A percentile compares a stretch with the other conserved stretches of the same genome.
These are phyloP conservation scores for Dendrostoma leiphaemia DNA, from an alignment of 2,329 filamentous ascomycete genomes.

Conservation along the genomic window DNA sequence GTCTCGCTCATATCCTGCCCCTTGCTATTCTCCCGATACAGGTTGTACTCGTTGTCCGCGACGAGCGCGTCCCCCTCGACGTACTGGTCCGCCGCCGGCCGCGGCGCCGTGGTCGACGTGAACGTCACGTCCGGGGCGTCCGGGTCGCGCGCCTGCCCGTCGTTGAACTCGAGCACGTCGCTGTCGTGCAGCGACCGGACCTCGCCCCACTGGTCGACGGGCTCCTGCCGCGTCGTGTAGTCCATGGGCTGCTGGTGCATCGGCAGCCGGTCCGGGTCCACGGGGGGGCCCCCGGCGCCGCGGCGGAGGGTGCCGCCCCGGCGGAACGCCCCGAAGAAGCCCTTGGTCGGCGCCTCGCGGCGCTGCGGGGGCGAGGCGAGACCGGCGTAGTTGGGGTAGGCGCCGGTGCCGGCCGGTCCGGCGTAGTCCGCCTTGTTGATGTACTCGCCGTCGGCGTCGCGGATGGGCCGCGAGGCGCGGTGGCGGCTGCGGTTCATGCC, in stretches of 20 bases:
- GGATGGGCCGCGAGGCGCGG: conserved; percentile 9
- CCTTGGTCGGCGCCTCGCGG: conserved; percentile 2
- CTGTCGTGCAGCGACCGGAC: conserved; percentile 19
- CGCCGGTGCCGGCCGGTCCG: too few relatives aligned
- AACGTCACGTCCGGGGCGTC: conserved; percentile 11
- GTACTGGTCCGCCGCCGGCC: conserved; percentile 17
- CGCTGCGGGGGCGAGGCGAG: conserved; percentile 14
- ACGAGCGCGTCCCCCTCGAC: conserved; percentile 14
- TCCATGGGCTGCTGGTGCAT: conserved; percentile 16
- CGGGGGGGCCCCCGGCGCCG: neutral
- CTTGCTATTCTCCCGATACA: conserved; percentile 9
- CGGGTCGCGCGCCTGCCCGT: conserved; percentile 15
- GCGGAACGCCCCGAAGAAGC: neutral
- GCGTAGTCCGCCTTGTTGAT: conserved; percentile 13
- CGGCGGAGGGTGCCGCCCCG: conserved; percentile 1
- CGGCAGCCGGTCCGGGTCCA: conserved; percentile 16
- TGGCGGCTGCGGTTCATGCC: conserved; percentile 10
- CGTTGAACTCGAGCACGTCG: conserved; percentile 19
- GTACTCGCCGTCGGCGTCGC: conserved; percentile 19
- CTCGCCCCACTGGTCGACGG: conserved; percentile 19
- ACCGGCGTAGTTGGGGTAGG: too few relatives aligned
- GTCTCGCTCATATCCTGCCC: conserved; percentile 8
- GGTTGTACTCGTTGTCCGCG: conserved; percentile 9
- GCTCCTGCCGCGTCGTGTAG: conserved; percentile 12
- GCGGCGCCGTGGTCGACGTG: conserved; percentile 17